These are phyloP conservation scores for Viridothelium virens DNA, from an alignment of 495 filamentous ascomycete genomes.

Conservation along the genomic window DNA sequence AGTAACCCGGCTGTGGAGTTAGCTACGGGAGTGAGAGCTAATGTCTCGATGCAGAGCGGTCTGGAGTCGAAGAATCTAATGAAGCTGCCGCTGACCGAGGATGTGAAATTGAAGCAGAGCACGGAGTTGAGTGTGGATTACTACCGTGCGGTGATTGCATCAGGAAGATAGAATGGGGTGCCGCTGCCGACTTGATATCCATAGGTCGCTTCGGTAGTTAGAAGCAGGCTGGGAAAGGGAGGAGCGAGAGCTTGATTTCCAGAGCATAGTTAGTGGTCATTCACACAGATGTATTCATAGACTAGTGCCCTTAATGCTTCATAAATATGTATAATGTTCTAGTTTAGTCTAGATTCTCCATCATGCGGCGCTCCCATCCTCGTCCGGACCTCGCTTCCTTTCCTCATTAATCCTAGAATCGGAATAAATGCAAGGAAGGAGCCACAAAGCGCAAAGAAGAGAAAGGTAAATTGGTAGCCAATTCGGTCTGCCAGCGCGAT, in stretches of 20 bases:
- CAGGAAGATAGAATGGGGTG: background rate
- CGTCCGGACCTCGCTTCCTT: constrained; percentile 10
- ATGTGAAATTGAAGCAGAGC: constrained; percentile 8
- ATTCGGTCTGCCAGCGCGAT: constrained; percentile 13
- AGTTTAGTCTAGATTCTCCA: background rate
- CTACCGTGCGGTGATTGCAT: background rate
- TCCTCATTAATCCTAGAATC: constrained; percentile 15
- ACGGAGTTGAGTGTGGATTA: constrained; percentile 8
- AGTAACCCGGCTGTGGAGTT: background rate
- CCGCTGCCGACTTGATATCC: too few species aligned
- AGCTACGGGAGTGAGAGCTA: background rate
- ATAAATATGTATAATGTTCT: background rate
- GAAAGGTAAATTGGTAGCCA: constrained; percentile 16
- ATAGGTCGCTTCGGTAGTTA: too few species aligned
- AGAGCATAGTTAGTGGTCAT: background rate
- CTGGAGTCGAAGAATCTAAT: constrained; percentile 1
- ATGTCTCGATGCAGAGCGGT: background rate
- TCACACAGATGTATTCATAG: background rate
- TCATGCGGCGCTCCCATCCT: constrained; percentile 11
- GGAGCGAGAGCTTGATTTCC: background rate
- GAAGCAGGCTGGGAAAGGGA: background rate
- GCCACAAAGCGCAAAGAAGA: constrained; percentile 14
- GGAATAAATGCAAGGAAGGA: constrained; percentile 14
- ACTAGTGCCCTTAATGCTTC: background rate
- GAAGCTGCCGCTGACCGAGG: constrained; percentile 7